Evolutionary conservation across 257 asterid species (phyloP).

Genomic region (Ballota nigra): DNA sequence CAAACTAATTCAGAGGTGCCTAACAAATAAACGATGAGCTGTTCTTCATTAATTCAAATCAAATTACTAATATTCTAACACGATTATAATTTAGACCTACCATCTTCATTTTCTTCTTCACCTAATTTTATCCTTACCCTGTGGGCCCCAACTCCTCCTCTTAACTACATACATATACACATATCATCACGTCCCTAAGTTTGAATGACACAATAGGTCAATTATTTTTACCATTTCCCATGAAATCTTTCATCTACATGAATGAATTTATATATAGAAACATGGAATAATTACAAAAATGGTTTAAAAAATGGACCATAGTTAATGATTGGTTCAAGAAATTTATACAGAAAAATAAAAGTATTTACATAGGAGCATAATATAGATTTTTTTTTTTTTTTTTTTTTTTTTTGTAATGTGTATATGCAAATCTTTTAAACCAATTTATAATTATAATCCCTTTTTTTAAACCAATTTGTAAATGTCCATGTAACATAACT

Average conservation of each 20-base stretch:
- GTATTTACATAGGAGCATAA: too few species aligned
- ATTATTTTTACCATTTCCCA: not conserved
- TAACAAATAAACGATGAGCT: not conserved
- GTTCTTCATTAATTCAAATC: not conserved
- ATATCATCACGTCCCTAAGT: not conserved
- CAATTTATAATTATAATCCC: too few species aligned
- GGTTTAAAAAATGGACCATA: too few species aligned
- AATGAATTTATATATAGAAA: too few species aligned
- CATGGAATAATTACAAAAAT: too few species aligned
- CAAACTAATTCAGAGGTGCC: not conserved
- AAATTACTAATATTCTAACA: not conserved
- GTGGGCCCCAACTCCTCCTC: not conserved
- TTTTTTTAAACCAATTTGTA: too few species aligned
- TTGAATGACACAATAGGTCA: not conserved
- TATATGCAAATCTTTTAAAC: too few species aligned
- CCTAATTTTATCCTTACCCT: not conserved
- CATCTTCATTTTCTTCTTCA: not conserved
- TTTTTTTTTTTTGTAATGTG: too few species aligned
- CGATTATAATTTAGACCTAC: not conserved
- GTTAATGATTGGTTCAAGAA: too few species aligned
- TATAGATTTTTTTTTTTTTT: too few species aligned
- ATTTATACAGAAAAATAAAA: too few species aligned
- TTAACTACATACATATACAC: not conserved
- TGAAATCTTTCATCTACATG: not conserved
- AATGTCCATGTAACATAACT: too few species aligned